These are phyloP conservation scores for Neonectria sp. DNA, from an alignment of 2,329 filamentous ascomycete species.

Conservation along the genomic window DNA sequence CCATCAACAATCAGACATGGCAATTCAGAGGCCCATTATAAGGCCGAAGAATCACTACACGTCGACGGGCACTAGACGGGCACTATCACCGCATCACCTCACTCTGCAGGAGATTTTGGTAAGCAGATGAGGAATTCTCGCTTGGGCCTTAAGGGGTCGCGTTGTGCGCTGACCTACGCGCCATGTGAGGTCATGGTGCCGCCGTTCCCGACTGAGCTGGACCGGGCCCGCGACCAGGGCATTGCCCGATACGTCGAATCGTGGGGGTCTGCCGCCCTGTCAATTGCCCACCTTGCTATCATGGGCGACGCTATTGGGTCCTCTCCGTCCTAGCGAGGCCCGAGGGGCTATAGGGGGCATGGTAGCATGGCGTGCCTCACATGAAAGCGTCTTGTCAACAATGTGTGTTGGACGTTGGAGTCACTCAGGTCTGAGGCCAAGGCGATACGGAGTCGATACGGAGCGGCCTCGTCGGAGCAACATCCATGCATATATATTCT, in stretches of 20 bases:
- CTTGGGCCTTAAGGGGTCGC: conserved; percentile 23
- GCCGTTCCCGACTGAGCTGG: conserved; percentile 38
- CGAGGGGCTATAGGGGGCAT: conserved; percentile 26
- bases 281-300: conserved; percentile 47
- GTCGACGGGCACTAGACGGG: too few relatives aligned
- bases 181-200: conserved; percentile 41
- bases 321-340: conserved; percentile 9
- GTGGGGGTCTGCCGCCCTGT: conserved; percentile 47
- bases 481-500: conserved; percentile 15
- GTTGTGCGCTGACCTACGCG: conserved; percentile 41
- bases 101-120: background rate
- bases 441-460: conserved; percentile 11
- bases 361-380: conserved; percentile 37
- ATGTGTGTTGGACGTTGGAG: conserved; percentile 5
- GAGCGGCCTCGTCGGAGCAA: conserved; percentile 10
- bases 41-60: too few relatives aligned
- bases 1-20: background rate
- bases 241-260: conserved; percentile 45
- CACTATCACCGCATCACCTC: background rate
- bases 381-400: conserved; percentile 20
- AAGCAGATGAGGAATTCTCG: conserved; percentile 23
- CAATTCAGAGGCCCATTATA: background rate
- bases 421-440: background rate
- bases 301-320: conserved; percentile 47
- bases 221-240: conserved; percentile 31